Evolutionary conservation across 805 yeast genomes (phyloP).

Genomic region (Metschnikowia shivogae): DNA sequence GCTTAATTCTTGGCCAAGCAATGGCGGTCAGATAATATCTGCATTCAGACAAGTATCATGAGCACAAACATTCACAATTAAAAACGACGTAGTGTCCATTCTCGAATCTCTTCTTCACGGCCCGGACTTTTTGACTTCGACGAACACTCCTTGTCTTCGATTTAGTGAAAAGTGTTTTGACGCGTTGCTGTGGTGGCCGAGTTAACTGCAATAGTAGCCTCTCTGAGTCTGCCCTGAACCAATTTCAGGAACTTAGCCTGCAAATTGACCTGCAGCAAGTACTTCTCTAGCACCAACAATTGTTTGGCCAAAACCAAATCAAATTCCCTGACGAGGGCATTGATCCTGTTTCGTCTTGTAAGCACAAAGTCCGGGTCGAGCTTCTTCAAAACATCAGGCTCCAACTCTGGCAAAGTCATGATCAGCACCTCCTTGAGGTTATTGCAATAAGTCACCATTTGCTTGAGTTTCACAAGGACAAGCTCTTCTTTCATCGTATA

Average conservation of each 20-base stretch:
- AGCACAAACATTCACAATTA: too few relatives aligned
- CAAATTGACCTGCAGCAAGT: conserved; percentile 16
- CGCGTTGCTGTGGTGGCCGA: not conserved
- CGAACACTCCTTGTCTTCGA: too few relatives aligned
- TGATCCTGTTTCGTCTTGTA: conserved; percentile 5
- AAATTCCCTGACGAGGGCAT: conserved; percentile 16
- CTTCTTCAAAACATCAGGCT: conserved; percentile 2
- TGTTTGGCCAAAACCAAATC: conserved; percentile 26
- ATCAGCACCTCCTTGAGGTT: conserved; percentile 21
- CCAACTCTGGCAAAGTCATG: conserved; percentile 18
- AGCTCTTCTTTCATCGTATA: conserved; percentile 18
- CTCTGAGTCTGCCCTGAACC: conserved; percentile 15
- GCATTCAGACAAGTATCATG: too few relatives aligned
- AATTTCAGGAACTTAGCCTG: conserved; percentile 29
- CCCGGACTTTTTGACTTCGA: too few relatives aligned
- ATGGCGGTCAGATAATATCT: too few relatives aligned
- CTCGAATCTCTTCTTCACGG: too few relatives aligned
- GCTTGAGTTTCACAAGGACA: conserved; percentile 21
- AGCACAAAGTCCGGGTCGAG: conserved; percentile 1
- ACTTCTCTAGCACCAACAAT: conserved; percentile 28
- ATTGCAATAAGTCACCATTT: conserved; percentile 19
- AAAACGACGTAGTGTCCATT: too few relatives aligned
- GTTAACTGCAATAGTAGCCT: not conserved
- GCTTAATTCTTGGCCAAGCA: too few relatives aligned
- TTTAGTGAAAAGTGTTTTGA: too few relatives aligned